Evolutionary conservation across 1,284 basidiomycete species (phyloP), one percentile per base, ranked within the genome.

Genomic region (Ganoderma multipileum): DNA sequence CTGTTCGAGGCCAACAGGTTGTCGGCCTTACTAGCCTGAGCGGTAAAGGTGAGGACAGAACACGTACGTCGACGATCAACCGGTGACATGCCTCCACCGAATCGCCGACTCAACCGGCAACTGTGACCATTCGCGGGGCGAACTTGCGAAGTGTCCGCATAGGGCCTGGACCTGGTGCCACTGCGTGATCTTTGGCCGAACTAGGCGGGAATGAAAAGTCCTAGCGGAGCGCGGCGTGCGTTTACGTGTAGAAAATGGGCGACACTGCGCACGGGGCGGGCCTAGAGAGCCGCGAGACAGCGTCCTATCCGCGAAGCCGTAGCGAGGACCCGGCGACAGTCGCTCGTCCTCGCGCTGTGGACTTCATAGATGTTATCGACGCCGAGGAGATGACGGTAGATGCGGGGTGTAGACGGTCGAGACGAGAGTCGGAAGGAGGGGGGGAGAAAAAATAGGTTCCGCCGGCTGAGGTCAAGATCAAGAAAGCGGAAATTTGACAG

Each of bases 331-430:
- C 4, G 52, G 52, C 23, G 26, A 18, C 12, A 4, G 28, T 20
- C 52, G 52, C 52, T 33, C 52, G 18, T 6, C 28, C 14, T 28
- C 5, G 20, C 5, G 28, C 6, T 30, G 16, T 7, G 7, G 28
- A 7, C 5, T 55, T 55, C 52, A 55, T 55, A 55, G 52, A 55
- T 55, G 52, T 30, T 55, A 55, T 55, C 52, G 28, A 55, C 52
- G 28, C 52, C 52, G 52, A 55, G 30, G 52, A 33, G 52, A 11
- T 16, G 52, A 30, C 16, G 28, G 52, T 5, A 18, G 52, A 54
- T 18, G 6, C 26, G n/a, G 23, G 47, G 11, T 12, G 47, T 23
- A 50, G 47, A 1, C 26, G 47, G 47, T 12, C 23, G 47, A 50
- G 47, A n/a, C 47, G 47, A n/a, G n/a, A n/a, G n/a, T n/a, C n/a